Evolutionary conservation across 2,329 filamentous ascomycete species (phyloP).

Genomic region (Colletotrichum abscissum): DNA sequence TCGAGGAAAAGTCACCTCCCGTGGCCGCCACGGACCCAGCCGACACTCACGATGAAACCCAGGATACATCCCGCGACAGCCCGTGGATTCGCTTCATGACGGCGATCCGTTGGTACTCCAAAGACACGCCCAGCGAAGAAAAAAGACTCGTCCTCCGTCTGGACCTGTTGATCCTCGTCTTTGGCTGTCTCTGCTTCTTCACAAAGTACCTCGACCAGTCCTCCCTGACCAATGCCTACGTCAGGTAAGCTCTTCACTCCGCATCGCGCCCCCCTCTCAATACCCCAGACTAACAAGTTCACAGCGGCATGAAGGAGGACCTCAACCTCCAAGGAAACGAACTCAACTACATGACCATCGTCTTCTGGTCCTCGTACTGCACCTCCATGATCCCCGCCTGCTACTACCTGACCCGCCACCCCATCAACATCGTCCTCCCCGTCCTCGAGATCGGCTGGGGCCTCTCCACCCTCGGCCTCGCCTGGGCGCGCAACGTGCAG

Average conservation of each 20-base stretch:
- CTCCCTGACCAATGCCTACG: conserved; percentile 50
- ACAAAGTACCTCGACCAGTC: conserved; percentile 53
- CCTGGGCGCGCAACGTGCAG: conserved; percentile 44
- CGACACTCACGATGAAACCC: conserved; percentile 5
- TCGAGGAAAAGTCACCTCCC: conserved; percentile 24
- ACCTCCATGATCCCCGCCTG: conserved; percentile 53
- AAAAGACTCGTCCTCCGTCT: conserved; percentile 50
- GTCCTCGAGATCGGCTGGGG: conserved; percentile 46
- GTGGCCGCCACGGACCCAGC: conserved; percentile 6
- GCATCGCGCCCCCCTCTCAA: not conserved
- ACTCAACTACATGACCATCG: conserved; percentile 44
- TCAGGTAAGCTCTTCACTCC: conserved; percentile 40
- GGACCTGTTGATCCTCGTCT: conserved; percentile 50
- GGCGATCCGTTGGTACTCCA: conserved; percentile 46
- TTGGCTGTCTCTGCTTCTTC: conserved; percentile 52
- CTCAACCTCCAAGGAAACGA: conserved; percentile 48
- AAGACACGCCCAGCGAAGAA: conserved; percentile 44
- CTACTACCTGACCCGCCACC: conserved; percentile 49
- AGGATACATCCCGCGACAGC: not conserved
- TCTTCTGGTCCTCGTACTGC: conserved; percentile 52
- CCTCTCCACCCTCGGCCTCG: conserved; percentile 43
- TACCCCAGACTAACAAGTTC: not conserved
- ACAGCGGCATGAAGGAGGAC: conserved; percentile 51
- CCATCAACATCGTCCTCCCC: conserved; percentile 48
- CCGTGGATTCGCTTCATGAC: conserved; percentile 44